A percentile compares a stretch with the other conserved stretches of the same genome.
phyloP scores from a whole-genome alignment of 169 alveolate species.

The Plasmodium gaboni region DNA sequence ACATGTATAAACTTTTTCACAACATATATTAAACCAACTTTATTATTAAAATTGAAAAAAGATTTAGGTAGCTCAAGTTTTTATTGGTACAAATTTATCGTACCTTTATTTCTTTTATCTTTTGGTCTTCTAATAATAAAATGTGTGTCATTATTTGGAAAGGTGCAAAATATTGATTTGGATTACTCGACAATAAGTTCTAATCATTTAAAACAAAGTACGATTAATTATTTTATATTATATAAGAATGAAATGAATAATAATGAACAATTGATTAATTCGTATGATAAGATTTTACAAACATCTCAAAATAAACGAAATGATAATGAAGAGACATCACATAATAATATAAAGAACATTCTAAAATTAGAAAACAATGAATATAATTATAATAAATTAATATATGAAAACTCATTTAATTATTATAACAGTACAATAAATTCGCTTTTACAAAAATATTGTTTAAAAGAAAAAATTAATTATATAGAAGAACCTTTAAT shows the following conservation, averaged over 20 bases:
- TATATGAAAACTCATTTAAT: constrained; percentile 2
- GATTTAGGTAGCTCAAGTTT: constrained; percentile 37
- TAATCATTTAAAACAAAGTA: constrained; percentile 18
- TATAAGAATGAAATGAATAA: constrained; percentile 6
- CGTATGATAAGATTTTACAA: not conserved
- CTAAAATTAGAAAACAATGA: not conserved
- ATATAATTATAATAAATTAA: not conserved
- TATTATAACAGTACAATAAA: constrained; percentile 42
- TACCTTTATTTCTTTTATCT: constrained; percentile 41
- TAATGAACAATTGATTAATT: not conserved
- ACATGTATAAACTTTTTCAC: constrained; percentile 4
- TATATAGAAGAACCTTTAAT: constrained; percentile 23
- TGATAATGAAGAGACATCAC: not conserved
- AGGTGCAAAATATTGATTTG: constrained; percentile 23
- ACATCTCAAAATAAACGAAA: not conserved
- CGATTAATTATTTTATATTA: constrained; percentile 46
- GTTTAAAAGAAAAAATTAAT: constrained; percentile 57
- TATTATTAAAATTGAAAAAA: constrained; percentile 32
- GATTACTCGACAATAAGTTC: constrained; percentile 36
- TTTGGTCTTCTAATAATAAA: constrained; percentile 52
- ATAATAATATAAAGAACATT: not conserved
- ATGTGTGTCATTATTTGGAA: constrained; percentile 56
- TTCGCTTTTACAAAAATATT: constrained; percentile 39
- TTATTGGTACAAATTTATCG: constrained; percentile 69
- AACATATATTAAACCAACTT: constrained; percentile 27